phyloP scores from a whole-genome alignment of 192 early-diverging fungal genomes.

The Dispira parvispora region DNA sequence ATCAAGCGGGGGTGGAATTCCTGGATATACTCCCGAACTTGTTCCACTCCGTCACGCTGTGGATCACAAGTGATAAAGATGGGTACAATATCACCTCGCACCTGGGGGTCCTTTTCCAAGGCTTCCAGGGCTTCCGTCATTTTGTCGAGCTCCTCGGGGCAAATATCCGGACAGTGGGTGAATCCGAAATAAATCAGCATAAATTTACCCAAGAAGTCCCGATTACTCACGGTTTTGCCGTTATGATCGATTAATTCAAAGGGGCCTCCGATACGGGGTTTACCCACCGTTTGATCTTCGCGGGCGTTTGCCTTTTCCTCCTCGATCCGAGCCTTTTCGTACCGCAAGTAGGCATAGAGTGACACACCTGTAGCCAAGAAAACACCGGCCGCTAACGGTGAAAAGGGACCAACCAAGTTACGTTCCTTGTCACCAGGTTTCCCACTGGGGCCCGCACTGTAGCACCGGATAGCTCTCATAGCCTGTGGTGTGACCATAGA shows the following conservation, averaged over 20 bases:
- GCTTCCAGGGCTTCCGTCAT: conserved; percentile 76
- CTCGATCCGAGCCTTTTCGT: conserved; percentile 35
- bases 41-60: conserved; percentile 71
- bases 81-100: conserved; percentile 44
- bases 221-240: conserved; percentile 50
- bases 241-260: conserved; percentile 74
- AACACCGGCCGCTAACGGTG: conserved; percentile 13
- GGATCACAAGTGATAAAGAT: conserved; percentile 97
- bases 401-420: not conserved
- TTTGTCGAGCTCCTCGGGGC: conserved; percentile 97
- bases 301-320: conserved; percentile 19
- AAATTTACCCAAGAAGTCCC: conserved; percentile 67
- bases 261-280: conserved; percentile 78
- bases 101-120: conserved; percentile 28
- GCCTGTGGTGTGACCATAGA: not conserved
- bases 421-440: not conserved
- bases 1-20: conserved; percentile 91
- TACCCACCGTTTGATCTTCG: conserved; percentile 38
- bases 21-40: conserved; percentile 55
- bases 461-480: not conserved
- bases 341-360: conserved; percentile 31
- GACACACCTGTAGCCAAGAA: conserved; percentile 33
- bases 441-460: not conserved
- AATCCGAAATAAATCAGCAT: conserved; percentile 98
- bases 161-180: conserved; percentile 98